Evolutionary conservation across 2,329 filamentous ascomycete species (phyloP), one percentile per base, ranked within the genome.

Genomic region (Sclerotinia trifoliorum): DNA sequence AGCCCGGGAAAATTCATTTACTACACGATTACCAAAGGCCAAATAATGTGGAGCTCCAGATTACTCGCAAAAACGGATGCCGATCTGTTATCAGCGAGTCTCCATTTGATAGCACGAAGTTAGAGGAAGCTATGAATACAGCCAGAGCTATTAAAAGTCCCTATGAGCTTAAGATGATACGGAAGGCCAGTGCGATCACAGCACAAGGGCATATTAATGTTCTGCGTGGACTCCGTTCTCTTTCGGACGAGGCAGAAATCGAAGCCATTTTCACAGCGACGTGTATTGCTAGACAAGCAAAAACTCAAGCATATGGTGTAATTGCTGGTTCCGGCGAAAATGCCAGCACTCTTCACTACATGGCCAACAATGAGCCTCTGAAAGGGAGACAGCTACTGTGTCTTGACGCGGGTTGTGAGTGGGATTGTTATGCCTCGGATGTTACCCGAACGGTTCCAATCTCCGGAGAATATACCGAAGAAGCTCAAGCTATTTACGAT

Each of bases 361-460:
- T 86, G 55, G 86, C 85, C 65, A 98, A 99, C 77, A 84, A 96
- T 75, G 85, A 90, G 74, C 80, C 88, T 1, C 85, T 98, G 24
- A 80, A 81, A 3, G 87, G 89, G 35, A 85, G 89, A 68, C 87
- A 94, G 75, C 84, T 94, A 42, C 81, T 98, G 44, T 88, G 96
- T 26, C 82, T 99, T 5, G 94, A 99, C 77, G 94, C 94, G 1
- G 94, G 93, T 2, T 90, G 89, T 72, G 94, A 98, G 79, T 96
- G 88, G 80, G 81, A 88, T 61, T 89, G 90, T 73, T 98, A 99
- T 78, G 93, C 93, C 42, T 91, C 90, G 68, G 94, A 98, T 78
- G 88, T 98, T 39, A 98, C 95, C 0, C 87, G 94, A 49, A 95
- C 94, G 0, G 88, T 97, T 72, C 94, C 94, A 5, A 80, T 97